These are phyloP conservation scores for Blastobotrys malaysiensis DNA, from an alignment of 1,139 yeast genomes.

Conservation along the genomic window DNA sequence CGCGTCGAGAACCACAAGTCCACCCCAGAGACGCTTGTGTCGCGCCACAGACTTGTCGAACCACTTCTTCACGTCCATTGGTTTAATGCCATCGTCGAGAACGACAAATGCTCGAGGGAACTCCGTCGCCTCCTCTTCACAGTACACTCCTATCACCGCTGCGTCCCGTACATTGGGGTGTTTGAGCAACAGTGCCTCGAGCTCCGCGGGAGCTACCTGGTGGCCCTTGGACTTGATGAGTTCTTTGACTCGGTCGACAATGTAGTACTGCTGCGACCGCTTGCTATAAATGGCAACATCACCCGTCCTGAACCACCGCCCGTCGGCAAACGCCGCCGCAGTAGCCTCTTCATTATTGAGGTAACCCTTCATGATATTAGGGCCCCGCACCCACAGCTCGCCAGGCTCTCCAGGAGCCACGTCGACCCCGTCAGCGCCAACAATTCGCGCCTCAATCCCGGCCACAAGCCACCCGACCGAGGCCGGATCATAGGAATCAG, in stretches of 20 bases:
- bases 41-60: conserved; percentile 34
- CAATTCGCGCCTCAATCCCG: conserved; percentile 43
- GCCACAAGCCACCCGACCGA: conserved; percentile 46
- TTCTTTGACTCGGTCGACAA: conserved; percentile 74
- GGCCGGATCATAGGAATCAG: conserved; percentile 20
- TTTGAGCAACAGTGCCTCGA: conserved; percentile 58
- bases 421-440: conserved; percentile 42
- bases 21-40: conserved; percentile 39
- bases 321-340: conserved; percentile 45
- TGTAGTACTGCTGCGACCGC: conserved; percentile 47
- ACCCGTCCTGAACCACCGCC: conserved; percentile 78
- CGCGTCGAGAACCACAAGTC: conserved; percentile 31
- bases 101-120: conserved; percentile 36
- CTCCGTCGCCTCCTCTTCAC: conserved; percentile 32
- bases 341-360: conserved; percentile 54
- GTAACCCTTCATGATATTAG: conserved; percentile 60
- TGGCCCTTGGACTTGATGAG: conserved; percentile 81
- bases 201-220: conserved; percentile 75
- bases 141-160: conserved; percentile 34
- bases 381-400: conserved; percentile 66
- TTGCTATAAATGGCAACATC: conserved; percentile 57
- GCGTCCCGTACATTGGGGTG: conserved; percentile 31
- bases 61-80: conserved; percentile 28
- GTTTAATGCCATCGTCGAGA: conserved; percentile 17
- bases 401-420: conserved; percentile 38